These are phyloP conservation scores for Rhinocladiella similis DNA, from an alignment of 2,329 filamentous ascomycete species.

Conservation along the genomic window DNA sequence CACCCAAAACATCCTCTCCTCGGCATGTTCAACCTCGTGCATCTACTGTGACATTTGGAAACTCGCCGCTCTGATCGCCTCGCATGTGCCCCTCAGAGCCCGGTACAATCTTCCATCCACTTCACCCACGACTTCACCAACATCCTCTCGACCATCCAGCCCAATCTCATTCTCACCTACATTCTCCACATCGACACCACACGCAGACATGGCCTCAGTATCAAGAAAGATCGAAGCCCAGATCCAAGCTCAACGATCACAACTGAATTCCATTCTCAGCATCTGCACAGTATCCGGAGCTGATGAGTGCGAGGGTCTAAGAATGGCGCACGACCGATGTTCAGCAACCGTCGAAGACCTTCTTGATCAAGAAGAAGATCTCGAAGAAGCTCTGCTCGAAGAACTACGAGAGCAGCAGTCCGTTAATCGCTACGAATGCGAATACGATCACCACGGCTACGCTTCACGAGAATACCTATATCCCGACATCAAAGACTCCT, in stretches of 20 bases:
- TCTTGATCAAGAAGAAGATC: slow-evolving; percentile 27
- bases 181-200: slow-evolving; percentile 9
- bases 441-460: background rate
- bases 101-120: slow-evolving; percentile 23
- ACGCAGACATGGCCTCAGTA: slow-evolving; percentile 16
- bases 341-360: slow-evolving; percentile 24
- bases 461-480: slow-evolving; percentile 5
- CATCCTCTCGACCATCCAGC: slow-evolving; percentile 17
- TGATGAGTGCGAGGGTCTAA: slow-evolving; percentile 25
- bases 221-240: slow-evolving; percentile 29
- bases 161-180: slow-evolving; percentile 14
- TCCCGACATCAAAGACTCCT: background rate
- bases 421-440: slow-evolving; percentile 10
- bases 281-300: slow-evolving; percentile 29
- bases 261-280: slow-evolving; percentile 28
- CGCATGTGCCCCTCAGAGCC: slow-evolving; percentile 23
- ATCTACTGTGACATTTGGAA: slow-evolving; percentile 32
- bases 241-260: slow-evolving; percentile 26
- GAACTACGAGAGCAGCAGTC: slow-evolving; percentile 19
- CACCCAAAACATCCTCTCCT: slow-evolving; percentile 24
- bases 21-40: slow-evolving; percentile 22
- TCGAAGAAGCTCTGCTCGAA: slow-evolving; percentile 24
- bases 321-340: slow-evolving; percentile 27
- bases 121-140: slow-evolving; percentile 16
- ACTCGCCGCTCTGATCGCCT: slow-evolving; percentile 27